Base-by-base conservation (phyloP, 2,329 filamentous ascomycete genomes). In the Clonostachys chloroleuca region DNA sequence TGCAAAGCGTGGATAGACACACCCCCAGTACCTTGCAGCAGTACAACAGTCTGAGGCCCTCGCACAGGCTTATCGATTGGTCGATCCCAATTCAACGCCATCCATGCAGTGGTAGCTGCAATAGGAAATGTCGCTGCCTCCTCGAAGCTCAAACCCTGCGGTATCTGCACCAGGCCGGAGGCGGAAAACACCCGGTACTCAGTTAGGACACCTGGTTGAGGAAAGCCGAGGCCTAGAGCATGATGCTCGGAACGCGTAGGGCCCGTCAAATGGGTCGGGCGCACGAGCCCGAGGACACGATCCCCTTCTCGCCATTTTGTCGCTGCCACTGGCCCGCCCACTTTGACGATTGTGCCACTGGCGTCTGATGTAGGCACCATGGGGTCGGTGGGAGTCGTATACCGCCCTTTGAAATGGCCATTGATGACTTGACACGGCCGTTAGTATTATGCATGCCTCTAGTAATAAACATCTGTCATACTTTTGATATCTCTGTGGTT, bases 1-100 rank as follows among this genome's bases (percentile, higher is more conserved):
- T 70, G 65, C 48, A 74, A 57, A 9, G 66, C 73, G 1, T 67
- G 65, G 42, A 74, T 55, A 1, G 70, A 65, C 9, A 76, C 70
- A 2, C 72, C 73, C 4, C 73, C 73, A 5, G 74, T 77, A 2
- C 74, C 73, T 67, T 76, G 73, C 9, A 75, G 57, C 14, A 77
- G 52, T 2, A 77, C 66, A 1, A 62, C 61, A 50, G 73, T 65
- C 2, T 66, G 68, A 44, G 60, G 54, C 18, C 40, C 41, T 9
- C 14, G 17, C 5, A 30, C 36, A 13, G 47, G 33, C 10, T 10
- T n/a, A 5, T 42, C 35, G 24, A 54, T 24, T 6, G 49, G 50
- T 6, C 35, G 34, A 3, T 46, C 34, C 4, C 48, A 46, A 30
- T 52, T 46, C 36, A 55, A 17, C 12, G 52, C 49, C 39, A 49